Base-by-base conservation (phyloP, 768 basidiomycete species). In the Pleurotus cornucopiae region DNA sequence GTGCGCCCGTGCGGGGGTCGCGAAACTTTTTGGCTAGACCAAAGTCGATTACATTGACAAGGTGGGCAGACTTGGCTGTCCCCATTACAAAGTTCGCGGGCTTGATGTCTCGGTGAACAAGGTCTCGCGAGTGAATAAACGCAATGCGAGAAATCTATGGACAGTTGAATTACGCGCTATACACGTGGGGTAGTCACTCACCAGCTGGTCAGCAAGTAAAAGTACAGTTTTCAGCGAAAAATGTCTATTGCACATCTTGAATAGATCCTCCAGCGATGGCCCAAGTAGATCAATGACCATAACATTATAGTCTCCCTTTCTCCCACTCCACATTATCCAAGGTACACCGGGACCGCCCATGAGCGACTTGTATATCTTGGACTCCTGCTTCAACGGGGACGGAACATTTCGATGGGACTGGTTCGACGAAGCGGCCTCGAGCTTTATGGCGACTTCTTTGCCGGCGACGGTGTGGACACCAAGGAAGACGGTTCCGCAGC, bases 51-150 rank as follows among this genome's bases (percentile, higher is more conserved):
- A 99, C 90, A 69, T 98, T 96, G 67, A 99, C 94, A 64, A 86
- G 72, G 63, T 80, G 79, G 0, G 80, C 66, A 23, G 75, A 74
- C 60, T 72, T 73, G 37, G 73, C 75, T 66, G 69, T 86, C 60
- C 93, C 91, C 92, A 98, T 98, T 58, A 99, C 88, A 68, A 99
- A 99, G 74, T 99, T 98, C 64, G 96, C 96, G 38, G 96, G 96
- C 70, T 98, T 99, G 71, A 99, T 89, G 68, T 98, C 96, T 61
- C 96, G 90, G 70, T 98, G 96, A 41, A 97, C 85, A 62, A 96
- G 89, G 65, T 92, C 91, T 66, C 92, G 88, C 1, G 90, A 91
- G 73, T 99, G 96, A 62, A 98, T 94, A 70, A 94, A 98, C 70
- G 97, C 92, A 65, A 98, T 88, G 47, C 96, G 93, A 6, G 93